These are phyloP conservation scores for Endocarpon pusillum DNA, from an alignment of 495 filamentous ascomycete genomes.

Conservation along the genomic window DNA sequence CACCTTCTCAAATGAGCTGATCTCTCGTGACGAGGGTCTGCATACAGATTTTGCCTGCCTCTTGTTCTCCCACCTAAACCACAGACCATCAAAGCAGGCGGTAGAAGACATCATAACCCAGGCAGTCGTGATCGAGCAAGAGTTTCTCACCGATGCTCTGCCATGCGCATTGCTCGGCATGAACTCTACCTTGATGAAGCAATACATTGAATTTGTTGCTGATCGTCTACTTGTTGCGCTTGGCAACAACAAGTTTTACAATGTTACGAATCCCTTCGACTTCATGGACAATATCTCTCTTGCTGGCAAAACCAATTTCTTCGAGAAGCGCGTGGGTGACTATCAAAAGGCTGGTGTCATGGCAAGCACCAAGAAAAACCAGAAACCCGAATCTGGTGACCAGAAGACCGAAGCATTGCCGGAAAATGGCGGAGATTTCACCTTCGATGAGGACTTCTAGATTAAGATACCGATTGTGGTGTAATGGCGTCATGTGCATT, in stretches of 20 bases:
- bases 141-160: slow-evolving; percentile 92
- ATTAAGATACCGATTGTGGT: slow-evolving; percentile 20
- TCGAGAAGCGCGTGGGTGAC: slow-evolving; percentile 98
- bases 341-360: slow-evolving; percentile 99
- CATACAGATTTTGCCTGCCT: slow-evolving; percentile 98
- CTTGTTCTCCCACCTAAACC: slow-evolving; percentile 85
- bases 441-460: slow-evolving; percentile 96
- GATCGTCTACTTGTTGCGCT: slow-evolving; percentile 85
- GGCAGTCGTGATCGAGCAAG: slow-evolving; percentile 87
- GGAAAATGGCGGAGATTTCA: slow-evolving; percentile 62
- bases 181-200: slow-evolving; percentile 94
- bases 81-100: slow-evolving; percentile 65
- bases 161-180: slow-evolving; percentile 87
- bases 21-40: slow-evolving; percentile 97
- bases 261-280: slow-evolving; percentile 89
- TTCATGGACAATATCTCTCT: slow-evolving; percentile 99
- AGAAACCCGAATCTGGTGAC: slow-evolving; percentile 30
- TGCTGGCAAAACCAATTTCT: slow-evolving; percentile 99
- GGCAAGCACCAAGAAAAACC: slow-evolving; percentile 72
- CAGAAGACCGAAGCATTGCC: slow-evolving; percentile 34
- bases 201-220: slow-evolving; percentile 99
- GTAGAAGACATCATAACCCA: slow-evolving; percentile 83
- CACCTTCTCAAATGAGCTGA: slow-evolving; percentile 98
- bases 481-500: no score
- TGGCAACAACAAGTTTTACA: slow-evolving; percentile 86